A percentile compares a stretch with the other conserved stretches of the same genome.
These are phyloP conservation scores for Parascedosporium putredinis DNA, from an alignment of 2,329 filamentous ascomycete species.

Conservation along the genomic window DNA sequence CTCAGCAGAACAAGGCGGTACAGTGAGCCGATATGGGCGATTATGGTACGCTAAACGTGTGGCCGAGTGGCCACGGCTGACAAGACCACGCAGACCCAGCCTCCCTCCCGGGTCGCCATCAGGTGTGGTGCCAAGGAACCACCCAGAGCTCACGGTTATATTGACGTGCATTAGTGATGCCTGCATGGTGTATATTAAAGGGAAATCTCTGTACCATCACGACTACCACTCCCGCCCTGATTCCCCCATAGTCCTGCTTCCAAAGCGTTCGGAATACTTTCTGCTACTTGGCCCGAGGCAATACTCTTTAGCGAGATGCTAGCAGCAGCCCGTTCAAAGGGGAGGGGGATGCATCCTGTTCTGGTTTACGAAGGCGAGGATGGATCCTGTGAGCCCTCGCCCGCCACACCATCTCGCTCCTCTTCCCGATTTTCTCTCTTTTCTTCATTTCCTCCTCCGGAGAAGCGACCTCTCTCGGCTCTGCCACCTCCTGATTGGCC, in stretches of 20 bases:
- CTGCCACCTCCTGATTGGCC: not conserved
- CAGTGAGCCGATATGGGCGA: not conserved
- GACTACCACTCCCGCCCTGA: not conserved
- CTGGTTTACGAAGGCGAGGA: too few species aligned
- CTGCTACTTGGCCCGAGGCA: too few species aligned
- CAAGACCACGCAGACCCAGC: not conserved
- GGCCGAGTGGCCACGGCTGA: not conserved
- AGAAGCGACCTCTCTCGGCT: not conserved
- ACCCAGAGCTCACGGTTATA: slow-evolving; percentile 4
- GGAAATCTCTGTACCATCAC: not conserved
- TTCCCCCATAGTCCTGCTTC: too few species aligned
- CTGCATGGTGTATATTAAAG: slow-evolving; percentile 3
- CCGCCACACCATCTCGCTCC: not conserved
- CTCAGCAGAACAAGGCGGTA: not conserved
- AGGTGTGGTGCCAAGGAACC: slow-evolving; percentile 1
- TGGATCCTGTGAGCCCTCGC: not conserved
- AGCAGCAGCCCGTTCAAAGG: too few species aligned
- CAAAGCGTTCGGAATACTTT: too few species aligned
- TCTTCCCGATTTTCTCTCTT: too few species aligned
- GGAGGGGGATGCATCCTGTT: too few species aligned
- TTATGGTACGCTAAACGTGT: not conserved
- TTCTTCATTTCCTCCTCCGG: too few species aligned
- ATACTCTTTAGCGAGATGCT: too few species aligned
- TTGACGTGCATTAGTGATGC: slow-evolving; percentile 5
- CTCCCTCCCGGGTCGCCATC: not conserved